phyloP scores from a whole-genome alignment of 1,284 basidiomycete genomes.

The Ganoderma leucocontextum region DNA sequence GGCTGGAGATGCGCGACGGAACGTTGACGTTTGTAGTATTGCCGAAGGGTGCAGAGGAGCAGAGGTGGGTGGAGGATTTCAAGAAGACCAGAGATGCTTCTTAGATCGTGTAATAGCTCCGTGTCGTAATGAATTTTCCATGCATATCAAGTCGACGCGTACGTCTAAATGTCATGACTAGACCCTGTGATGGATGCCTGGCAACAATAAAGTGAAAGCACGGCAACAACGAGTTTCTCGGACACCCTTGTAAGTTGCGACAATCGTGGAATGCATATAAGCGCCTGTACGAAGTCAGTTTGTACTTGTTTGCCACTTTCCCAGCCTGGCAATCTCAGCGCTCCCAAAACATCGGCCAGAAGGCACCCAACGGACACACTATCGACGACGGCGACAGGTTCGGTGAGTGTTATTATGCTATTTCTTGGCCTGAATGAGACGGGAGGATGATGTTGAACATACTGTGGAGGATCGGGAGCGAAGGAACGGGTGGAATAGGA shows the following conservation, averaged over 20 bases:
- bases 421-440: constrained; percentile 27
- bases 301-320: constrained; percentile 24
- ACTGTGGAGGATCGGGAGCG: constrained; percentile 29
- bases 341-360: constrained; percentile 25
- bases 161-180: not conserved
- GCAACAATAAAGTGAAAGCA: not conserved
- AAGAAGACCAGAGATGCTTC: constrained; percentile 61
- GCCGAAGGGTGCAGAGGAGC: constrained; percentile 84
- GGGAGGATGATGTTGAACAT: constrained; percentile 23
- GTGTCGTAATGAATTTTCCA: not conserved
- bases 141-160: constrained; percentile 3
- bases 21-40: constrained; percentile 88
- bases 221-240: not conserved
- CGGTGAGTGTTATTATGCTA: constrained; percentile 51
- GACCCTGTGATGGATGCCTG: not conserved
- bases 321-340: constrained; percentile 27
- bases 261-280: not conserved
- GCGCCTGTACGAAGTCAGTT: constrained; percentile 6
- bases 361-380: constrained; percentile 34
- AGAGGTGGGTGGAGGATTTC: constrained; percentile 90
- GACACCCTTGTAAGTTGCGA: not conserved
- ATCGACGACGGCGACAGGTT: constrained; percentile 50
- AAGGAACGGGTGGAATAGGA: constrained; percentile 52
- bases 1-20: constrained; percentile 87
- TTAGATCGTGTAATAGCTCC: constrained; percentile 1